Conservation (phyloP, 140 eudicot genomes). For the Bidens hawaiensis region DNA sequence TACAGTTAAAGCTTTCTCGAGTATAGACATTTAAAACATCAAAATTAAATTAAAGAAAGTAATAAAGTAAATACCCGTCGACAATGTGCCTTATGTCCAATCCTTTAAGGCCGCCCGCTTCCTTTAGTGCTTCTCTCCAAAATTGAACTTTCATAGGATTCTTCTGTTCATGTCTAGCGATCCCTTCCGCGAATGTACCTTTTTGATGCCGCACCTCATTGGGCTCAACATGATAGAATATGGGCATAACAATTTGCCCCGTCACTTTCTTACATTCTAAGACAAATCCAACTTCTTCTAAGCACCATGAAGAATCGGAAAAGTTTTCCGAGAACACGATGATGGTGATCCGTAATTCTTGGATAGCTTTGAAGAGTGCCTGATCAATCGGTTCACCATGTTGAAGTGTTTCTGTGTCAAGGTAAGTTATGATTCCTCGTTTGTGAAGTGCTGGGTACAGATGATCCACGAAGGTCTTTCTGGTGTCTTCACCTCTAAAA, state of each 20-base stretch:
- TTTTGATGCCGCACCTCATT: neutral
- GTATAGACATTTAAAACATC: no score
- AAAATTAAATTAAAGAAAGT: no score
- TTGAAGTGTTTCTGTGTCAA: neutral
- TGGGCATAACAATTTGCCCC: neutral
- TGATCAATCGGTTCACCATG: neutral
- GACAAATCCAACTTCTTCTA: neutral
- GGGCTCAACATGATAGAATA: constrained; percentile 4
- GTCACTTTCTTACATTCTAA: neutral
- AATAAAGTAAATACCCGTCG: no score
- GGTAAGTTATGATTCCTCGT: neutral
- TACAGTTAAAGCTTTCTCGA: no score
- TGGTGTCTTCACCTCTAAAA: neutral
- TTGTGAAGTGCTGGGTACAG: neutral
- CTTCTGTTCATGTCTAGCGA: no score
- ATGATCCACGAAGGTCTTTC: neutral
- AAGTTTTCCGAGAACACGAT: neutral
- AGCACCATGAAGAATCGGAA: neutral
- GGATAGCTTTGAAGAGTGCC: neutral
- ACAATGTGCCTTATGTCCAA: no score
- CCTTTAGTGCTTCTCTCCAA: constrained; percentile 6
- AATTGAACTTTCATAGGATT: constrained; percentile 1
- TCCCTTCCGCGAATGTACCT: neutral
- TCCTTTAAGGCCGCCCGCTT: no score
- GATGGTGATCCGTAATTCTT: constrained; percentile 1